phyloP scores from a whole-genome alignment of 2,329 filamentous ascomycete genomes.

The Venturia asperata region DNA sequence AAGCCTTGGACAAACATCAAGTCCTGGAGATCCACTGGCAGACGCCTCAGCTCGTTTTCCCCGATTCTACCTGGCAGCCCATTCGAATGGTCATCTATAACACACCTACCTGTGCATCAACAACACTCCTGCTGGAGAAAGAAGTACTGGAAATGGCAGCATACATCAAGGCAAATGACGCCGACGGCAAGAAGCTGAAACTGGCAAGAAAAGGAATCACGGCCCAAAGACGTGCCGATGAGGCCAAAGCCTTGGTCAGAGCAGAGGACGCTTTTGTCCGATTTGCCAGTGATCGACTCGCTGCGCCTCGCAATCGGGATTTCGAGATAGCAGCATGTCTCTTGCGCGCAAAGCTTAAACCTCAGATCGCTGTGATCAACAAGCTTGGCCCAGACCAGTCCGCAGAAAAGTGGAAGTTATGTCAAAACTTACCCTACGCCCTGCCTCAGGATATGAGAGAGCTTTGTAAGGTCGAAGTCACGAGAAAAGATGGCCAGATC shows the following conservation, averaged over 20 bases:
- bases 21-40: constrained; percentile 14
- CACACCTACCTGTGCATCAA: neutral
- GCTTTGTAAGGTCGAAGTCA: neutral
- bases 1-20: neutral
- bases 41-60: constrained; percentile 10
- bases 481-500: neutral
- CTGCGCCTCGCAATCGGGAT: neutral
- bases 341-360: neutral
- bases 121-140: constrained; percentile 5
- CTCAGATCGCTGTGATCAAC: neutral
- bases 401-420: neutral
- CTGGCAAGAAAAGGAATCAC: neutral
- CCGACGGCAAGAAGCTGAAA: neutral
- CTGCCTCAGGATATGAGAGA: neutral
- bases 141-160: neutral
- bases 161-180: constrained; percentile 11
- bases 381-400: neutral
- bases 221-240: neutral
- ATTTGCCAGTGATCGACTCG: neutral
- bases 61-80: constrained; percentile 1
- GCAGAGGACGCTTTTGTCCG: neutral
- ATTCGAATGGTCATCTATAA: constrained; percentile 8
- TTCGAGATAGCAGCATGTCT: neutral
- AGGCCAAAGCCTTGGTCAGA: constrained; percentile 1
- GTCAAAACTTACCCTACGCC: neutral